phyloP scores from a whole-genome alignment of 257 asterid species.

The Solanum raphanifolium region DNA sequence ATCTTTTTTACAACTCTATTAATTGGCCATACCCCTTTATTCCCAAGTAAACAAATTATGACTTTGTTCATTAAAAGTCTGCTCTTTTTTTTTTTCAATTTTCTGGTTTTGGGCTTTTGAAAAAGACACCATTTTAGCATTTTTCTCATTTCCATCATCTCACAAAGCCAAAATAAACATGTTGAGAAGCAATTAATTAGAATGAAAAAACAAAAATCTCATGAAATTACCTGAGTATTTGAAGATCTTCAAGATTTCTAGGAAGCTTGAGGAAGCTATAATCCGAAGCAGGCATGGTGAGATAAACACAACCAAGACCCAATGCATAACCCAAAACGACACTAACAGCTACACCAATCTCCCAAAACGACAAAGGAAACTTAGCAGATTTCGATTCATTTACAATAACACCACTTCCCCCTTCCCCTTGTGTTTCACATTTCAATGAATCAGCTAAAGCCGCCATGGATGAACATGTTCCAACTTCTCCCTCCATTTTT shows the following conservation, averaged over 20 bases:
- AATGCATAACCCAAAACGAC: slow-evolving; percentile 61
- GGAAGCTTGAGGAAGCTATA: slow-evolving; percentile 93
- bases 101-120: neutral
- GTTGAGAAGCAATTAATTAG: neutral
- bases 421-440: neutral
- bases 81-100: neutral
- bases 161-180: neutral
- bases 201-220: neutral
- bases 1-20: neutral
- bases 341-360: slow-evolving; percentile 49
- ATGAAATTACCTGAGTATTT: slow-evolving; percentile 56
- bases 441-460: neutral
- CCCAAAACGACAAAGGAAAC: slow-evolving; percentile 60
- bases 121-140: neutral
- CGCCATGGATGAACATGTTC: neutral
- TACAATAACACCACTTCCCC: slow-evolving; percentile 4
- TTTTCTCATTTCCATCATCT: neutral
- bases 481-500: slow-evolving; percentile 20
- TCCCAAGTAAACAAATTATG: neutral
- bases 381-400: slow-evolving; percentile 15
- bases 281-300: slow-evolving; percentile 89
- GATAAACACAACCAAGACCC: slow-evolving; percentile 56
- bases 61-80: neutral
- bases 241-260: slow-evolving; percentile 75
- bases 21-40: neutral